Evolutionary conservation across 2,329 filamentous ascomycete genomes (phyloP).

Genomic region (Colletotrichum chlorophyti): DNA sequence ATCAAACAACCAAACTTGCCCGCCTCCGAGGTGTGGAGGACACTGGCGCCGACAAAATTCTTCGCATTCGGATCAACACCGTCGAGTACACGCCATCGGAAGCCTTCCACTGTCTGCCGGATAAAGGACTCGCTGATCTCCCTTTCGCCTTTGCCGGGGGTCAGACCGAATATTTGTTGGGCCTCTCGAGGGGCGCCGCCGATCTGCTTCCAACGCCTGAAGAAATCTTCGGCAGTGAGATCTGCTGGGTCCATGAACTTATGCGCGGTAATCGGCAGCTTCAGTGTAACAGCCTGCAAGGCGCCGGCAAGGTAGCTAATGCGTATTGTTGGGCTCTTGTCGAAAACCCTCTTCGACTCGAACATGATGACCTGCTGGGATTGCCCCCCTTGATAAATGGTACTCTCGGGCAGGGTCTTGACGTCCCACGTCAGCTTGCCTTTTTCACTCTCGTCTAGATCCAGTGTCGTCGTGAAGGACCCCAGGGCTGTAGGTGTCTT

Average conservation of each 20-base stretch:
- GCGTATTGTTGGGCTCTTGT: conserved; percentile 86
- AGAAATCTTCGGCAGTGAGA: conserved; percentile 89
- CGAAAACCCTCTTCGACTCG: conserved; percentile 82
- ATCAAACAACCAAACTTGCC: conserved; percentile 95
- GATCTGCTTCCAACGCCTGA: conserved; percentile 99
- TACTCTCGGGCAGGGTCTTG: conserved; percentile 87
- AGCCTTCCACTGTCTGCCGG: conserved; percentile 76
- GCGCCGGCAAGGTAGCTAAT: conserved; percentile 95
- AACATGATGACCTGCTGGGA: conserved; percentile 96
- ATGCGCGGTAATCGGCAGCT: conserved; percentile 86
- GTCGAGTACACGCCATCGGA: conserved; percentile 86
- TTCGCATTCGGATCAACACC: conserved; percentile 90
- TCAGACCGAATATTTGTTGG: conserved; percentile 82
- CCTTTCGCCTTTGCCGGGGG: conserved; percentile 58
- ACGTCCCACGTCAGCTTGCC: conserved; percentile 80
- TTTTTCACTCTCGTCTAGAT: conserved; percentile 75
- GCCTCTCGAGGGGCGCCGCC: conserved; percentile 86
- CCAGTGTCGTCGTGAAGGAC: conserved; percentile 93
- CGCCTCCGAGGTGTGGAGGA: conserved; percentile 79
- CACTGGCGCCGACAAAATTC: conserved; percentile 93
- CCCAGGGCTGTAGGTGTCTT: conserved; percentile 85
- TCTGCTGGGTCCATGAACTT: conserved; percentile 97
- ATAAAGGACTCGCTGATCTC: conserved; percentile 77
- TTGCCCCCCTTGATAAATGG: conserved; percentile 76
- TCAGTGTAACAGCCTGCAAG: conserved; percentile 88